Evolutionary conservation across 2,329 filamentous ascomycete species (phyloP), one percentile per base, ranked within the genome.

Genomic region (Claviceps lovelessii): DNA sequence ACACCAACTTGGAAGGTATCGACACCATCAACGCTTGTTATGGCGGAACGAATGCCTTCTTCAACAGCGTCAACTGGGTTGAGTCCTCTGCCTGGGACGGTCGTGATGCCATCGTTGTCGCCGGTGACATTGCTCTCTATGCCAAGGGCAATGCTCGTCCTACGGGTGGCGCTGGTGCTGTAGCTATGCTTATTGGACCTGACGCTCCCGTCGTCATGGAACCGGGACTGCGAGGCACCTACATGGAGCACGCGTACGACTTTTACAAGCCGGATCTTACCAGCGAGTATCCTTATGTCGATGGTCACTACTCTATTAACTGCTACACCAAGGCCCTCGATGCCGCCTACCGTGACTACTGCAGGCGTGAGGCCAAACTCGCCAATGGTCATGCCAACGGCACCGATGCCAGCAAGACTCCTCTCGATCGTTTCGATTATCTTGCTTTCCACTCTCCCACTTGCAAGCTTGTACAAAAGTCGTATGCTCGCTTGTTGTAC

Each of bases 231-330:
- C 84, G 87, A 65, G 87, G 85, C 67, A 84, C 77, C 64, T 89
- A 88, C 76, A 85, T 90, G 83, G 78, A 84, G 70, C 87, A 91
- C 73, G 84, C 84, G 63, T 93, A 91, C 72, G 87, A 91, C 71
- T 91, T 91, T 71, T 91, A 89, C 82, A 91, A 91, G 83, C 86
- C 87, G 65, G 87, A 91, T 71, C 76, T 91, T 61, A 86, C 86
- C 65, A 88, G 84, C 79, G 87, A 91, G 73, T 91, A 91, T 74
- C 87, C 87, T 60, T 84, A 88, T 66, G 87, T 91, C 56, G 87
- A 91, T 64, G 87, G 87, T 58, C 86, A 90, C 70, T 90, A 83
- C 78, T 91, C 87, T 51, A 70, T 90, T 68, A 85, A 76, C 71
- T 91, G 87, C 79, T 91, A 91, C 73, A 86, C 78, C 60, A 80